Evolutionary conservation across 2,329 filamentous ascomycete genomes (phyloP).

Genomic region (Aspergillus vadensis): DNA sequence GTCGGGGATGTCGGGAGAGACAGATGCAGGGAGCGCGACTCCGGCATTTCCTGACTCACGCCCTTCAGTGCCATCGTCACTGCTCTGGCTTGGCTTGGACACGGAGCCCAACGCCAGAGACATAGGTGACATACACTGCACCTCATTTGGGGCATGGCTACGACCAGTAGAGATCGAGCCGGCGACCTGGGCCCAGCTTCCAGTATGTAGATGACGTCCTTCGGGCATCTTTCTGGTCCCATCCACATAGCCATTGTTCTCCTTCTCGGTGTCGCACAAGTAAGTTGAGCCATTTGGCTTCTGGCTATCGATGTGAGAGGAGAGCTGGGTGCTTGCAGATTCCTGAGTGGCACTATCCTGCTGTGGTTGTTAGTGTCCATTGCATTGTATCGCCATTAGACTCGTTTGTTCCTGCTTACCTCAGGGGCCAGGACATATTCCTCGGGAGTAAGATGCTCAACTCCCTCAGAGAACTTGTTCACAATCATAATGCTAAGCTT

Average conservation of each 20-base stretch:
- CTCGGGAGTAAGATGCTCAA: conserved; percentile 24
- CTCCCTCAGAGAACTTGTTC: conserved; percentile 34
- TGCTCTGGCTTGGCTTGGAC: conserved; percentile 21
- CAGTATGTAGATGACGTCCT: conserved; percentile 10
- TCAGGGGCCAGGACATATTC: conserved; percentile 21
- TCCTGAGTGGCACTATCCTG: not conserved
- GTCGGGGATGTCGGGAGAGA: conserved; percentile 21
- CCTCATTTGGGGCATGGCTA: conserved; percentile 9
- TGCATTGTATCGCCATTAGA: no score
- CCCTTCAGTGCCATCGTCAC: conserved; percentile 15
- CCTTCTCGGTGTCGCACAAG: conserved; percentile 19
- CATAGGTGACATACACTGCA: conserved; percentile 22
- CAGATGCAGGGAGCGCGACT: conserved; percentile 8
- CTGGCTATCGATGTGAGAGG: conserved; percentile 11
- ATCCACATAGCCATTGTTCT: conserved; percentile 4
- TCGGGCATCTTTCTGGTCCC: conserved; percentile 12
- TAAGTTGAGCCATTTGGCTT: conserved; percentile 17
- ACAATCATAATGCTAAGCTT: conserved; percentile 37
- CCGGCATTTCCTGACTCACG: not conserved
- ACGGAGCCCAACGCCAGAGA: conserved; percentile 17
- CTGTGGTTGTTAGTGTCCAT: conserved; percentile 5
- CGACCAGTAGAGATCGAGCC: conserved; percentile 10
- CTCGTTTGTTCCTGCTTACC: conserved; percentile 15
- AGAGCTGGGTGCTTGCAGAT: not conserved
- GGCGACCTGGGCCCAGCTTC: conserved; percentile 28